A percentile compares a stretch with the other conserved stretches of the same genome.
Evolutionary conservation across 1,139 yeast genomes (phyloP).

Genomic region (Suhomyces terraborum): DNA sequence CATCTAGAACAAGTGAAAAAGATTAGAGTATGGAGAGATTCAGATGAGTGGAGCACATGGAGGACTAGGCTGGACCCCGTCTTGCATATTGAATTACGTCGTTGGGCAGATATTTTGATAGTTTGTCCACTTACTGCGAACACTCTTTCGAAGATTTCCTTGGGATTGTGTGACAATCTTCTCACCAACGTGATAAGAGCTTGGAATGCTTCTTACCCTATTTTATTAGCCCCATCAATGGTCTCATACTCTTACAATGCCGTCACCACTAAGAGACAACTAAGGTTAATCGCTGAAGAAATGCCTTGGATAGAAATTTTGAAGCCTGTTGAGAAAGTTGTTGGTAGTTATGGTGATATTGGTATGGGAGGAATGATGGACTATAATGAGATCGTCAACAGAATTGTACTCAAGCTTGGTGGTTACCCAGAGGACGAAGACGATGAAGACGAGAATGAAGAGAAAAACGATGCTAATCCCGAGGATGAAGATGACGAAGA

Average conservation of each 20-base stretch:
- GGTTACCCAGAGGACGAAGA: conserved; percentile 90
- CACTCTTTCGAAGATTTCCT: conserved; percentile 83
- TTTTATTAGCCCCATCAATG: conserved; percentile 92
- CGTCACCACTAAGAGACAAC: conserved; percentile 80
- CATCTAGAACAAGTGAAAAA: conserved; percentile 39
- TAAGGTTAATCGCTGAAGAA: conserved; percentile 72
- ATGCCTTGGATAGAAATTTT: conserved; percentile 91
- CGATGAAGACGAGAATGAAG: conserved; percentile 62
- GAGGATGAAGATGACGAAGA: conserved; percentile 32
- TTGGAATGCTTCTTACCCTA: conserved; percentile 89
- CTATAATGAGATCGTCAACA: conserved; percentile 86
- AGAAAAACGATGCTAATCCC: conserved; percentile 36
- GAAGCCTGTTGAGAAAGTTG: conserved; percentile 90
- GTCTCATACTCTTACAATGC: conserved; percentile 88
- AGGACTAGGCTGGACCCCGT: conserved; percentile 84
- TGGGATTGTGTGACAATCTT: conserved; percentile 87
- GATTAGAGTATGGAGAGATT: conserved; percentile 81
- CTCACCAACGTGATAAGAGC: conserved; percentile 87
- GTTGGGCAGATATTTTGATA: conserved; percentile 93
- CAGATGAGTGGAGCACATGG: conserved; percentile 94
- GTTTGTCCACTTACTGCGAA: conserved; percentile 92
- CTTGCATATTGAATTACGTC: conserved; percentile 84
- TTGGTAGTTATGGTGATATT: conserved; percentile 90
- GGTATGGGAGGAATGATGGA: conserved; percentile 96
- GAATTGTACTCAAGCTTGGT: conserved; percentile 77